A percentile compares a stretch with the other conserved stretches of the same genome.
Evolutionary conservation across 257 asterid species (phyloP).

Genomic region (Mitragyna speciosa): DNA sequence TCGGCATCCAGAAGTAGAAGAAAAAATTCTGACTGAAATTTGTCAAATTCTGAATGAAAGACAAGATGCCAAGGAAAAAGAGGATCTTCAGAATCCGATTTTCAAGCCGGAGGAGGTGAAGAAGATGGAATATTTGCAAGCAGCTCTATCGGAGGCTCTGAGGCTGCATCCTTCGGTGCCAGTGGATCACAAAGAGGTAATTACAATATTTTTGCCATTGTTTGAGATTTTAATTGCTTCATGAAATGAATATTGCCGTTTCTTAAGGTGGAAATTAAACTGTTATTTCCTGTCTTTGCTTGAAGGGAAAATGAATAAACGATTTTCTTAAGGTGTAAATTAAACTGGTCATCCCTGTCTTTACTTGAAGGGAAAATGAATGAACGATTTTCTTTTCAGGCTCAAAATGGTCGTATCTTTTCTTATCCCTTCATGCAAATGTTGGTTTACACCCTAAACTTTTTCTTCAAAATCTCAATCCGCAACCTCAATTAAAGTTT

Average conservation of each 20-base stretch:
- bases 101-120: constrained; percentile 82
- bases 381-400: no score
- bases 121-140: constrained; percentile 95
- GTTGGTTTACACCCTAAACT: not conserved
- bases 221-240: no score
- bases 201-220: not conserved
- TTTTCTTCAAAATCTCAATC: not conserved
- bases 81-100: constrained; percentile 25
- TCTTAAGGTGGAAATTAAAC: no score
- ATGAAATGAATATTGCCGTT: no score
- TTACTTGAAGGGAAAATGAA: no score
- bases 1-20: constrained; percentile 63
- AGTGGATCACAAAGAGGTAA: constrained; percentile 95
- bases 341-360: no score
- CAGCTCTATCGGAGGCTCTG: constrained; percentile 86
- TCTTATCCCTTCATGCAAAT: not conserved
- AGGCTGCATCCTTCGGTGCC: constrained; percentile 95
- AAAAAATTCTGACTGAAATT: constrained; percentile 63
- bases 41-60: constrained; percentile 55
- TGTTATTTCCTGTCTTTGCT: not conserved
- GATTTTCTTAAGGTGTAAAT: no score
- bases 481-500: not conserved
- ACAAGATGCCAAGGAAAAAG: constrained; percentile 17
- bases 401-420: no score
- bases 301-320: not conserved